Evolutionary conservation across 2,329 filamentous ascomycete species (phyloP).

Genomic region (Sphaceloma murrayae): DNA sequence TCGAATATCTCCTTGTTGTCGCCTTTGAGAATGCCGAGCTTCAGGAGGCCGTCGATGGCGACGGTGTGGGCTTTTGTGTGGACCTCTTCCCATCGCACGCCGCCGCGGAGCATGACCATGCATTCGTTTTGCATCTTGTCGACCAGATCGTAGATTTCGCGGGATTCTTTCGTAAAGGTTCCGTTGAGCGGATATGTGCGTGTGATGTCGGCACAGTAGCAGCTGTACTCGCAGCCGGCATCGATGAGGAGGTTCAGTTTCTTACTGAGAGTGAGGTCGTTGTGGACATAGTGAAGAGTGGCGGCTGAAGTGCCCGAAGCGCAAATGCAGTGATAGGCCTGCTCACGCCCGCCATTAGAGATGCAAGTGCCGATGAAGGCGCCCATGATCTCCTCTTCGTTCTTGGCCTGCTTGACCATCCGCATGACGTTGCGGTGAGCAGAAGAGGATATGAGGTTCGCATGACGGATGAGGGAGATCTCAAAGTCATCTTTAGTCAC

Average conservation of each 20-base stretch:
- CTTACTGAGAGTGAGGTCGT: slow-evolving; percentile 57
- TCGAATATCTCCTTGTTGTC: slow-evolving; percentile 42
- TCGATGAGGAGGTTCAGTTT: slow-evolving; percentile 78
- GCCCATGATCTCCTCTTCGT: slow-evolving; percentile 76
- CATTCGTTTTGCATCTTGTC: slow-evolving; percentile 76
- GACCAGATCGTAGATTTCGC: slow-evolving; percentile 55
- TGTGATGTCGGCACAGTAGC: slow-evolving; percentile 56
- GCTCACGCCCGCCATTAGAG: slow-evolving; percentile 63
- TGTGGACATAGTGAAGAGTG: slow-evolving; percentile 79
- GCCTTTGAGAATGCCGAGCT: slow-evolving; percentile 65
- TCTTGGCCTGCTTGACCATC: slow-evolving; percentile 53
- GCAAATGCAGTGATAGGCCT: slow-evolving; percentile 81
- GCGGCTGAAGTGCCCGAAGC: slow-evolving; percentile 71
- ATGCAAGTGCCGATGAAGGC: slow-evolving; percentile 70
- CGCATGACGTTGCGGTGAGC: slow-evolving; percentile 66
- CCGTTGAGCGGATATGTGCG: slow-evolving; percentile 76
- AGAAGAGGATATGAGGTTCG: slow-evolving; percentile 66
- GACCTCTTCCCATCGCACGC: slow-evolving; percentile 70
- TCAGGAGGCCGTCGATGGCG: slow-evolving; percentile 68
- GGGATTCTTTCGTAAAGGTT: slow-evolving; percentile 58
- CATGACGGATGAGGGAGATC: slow-evolving; percentile 67
- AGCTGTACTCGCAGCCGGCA: slow-evolving; percentile 54
- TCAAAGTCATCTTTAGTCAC: slow-evolving; percentile 83
- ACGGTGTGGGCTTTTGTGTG: slow-evolving; percentile 72
- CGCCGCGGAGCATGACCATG: slow-evolving; percentile 62